Evolutionary conservation across 2,329 filamentous ascomycete genomes (phyloP).

Genomic region (Allantophomopsis lycopodina): DNA sequence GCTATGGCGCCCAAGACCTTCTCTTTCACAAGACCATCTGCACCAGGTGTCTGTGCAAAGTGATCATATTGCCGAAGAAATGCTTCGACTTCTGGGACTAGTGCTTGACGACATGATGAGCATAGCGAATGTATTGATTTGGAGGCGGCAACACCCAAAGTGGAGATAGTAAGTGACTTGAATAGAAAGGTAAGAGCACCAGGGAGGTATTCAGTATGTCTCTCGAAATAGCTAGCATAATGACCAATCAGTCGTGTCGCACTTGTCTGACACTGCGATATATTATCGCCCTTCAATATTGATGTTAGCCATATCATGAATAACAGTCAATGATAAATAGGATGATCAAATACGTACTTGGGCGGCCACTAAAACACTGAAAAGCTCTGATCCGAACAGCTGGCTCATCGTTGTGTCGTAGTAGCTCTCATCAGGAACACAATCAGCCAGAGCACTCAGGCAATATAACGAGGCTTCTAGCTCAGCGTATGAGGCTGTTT

Average conservation of each 20-base stretch:
- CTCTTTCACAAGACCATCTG: conserved; percentile 60
- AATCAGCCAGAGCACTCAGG: conserved; percentile 54
- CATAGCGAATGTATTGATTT: conserved; percentile 64
- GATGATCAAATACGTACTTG: too few relatives aligned
- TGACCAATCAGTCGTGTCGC: conserved; percentile 36
- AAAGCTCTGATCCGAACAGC: conserved; percentile 47
- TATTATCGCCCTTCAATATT: too few relatives aligned
- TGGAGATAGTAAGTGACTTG: conserved; percentile 45
- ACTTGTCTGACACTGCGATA: too few relatives aligned
- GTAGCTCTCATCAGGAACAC: conserved; percentile 38
- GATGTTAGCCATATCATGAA: too few relatives aligned
- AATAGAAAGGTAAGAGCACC: conserved; percentile 64
- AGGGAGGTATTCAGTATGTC: conserved; percentile 52
- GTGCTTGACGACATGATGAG: conserved; percentile 55
- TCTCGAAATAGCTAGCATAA: conserved; percentile 66
- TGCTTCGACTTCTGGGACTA: conserved; percentile 51
- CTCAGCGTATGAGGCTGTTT: conserved; percentile 37
- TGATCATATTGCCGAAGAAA: conserved; percentile 60
- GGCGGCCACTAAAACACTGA: conserved; percentile 36
- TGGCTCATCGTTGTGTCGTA: conserved; percentile 44
- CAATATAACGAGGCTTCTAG: conserved; percentile 50
- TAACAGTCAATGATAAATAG: too few relatives aligned
- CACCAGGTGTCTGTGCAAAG: conserved; percentile 41
- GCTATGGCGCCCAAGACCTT: conserved; percentile 62
- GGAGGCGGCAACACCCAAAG: conserved; percentile 54